A percentile compares a stretch with the other conserved stretches of the same genome.
Evolutionary conservation across 768 basidiomycete species (phyloP).

Genomic region (Pulveroboletus sp.): DNA sequence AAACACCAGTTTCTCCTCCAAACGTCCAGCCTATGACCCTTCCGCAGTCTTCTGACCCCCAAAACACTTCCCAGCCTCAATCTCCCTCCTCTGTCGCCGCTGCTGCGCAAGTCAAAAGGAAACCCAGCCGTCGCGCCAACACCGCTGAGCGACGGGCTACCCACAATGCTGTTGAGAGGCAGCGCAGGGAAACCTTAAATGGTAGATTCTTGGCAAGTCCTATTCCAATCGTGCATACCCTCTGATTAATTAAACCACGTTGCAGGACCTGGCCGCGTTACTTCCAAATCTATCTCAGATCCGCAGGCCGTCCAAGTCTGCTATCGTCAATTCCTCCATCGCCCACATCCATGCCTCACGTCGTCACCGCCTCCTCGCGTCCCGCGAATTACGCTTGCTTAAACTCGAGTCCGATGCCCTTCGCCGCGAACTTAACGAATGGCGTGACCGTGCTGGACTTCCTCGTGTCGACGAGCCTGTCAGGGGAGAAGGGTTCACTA

Average conservation of each 20-base stretch:
- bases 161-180: conserved; percentile 96
- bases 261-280: conserved; percentile 83
- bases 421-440: conserved; percentile 89
- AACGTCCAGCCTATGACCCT: conserved; percentile 35
- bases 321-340: conserved; percentile 95
- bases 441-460: conserved; percentile 76
- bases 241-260: conserved; percentile 14
- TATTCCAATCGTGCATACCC: conserved; percentile 9
- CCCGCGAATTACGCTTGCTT: conserved; percentile 76
- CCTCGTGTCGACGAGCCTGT: conserved; percentile 71
- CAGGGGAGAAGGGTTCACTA: conserved; percentile 67
- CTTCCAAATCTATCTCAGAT: conserved; percentile 89
- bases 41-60: conserved; percentile 26
- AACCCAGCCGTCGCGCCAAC: conserved; percentile 86
- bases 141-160: conserved; percentile 95
- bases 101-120: conserved; percentile 60
- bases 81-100: conserved; percentile 24
- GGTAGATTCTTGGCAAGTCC: conserved; percentile 78
- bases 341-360: conserved; percentile 83
- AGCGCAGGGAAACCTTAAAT: conserved; percentile 90
- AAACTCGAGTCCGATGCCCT: conserved; percentile 84
- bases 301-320: conserved; percentile 92
- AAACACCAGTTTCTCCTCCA: conserved; percentile 47
- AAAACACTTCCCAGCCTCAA: conserved; percentile 19
- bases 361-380: conserved; percentile 76